A percentile compares a stretch with the other conserved stretches of the same genome.
phyloP scores from a whole-genome alignment of 345 rosid genomes.

The Adansonia digitata region DNA sequence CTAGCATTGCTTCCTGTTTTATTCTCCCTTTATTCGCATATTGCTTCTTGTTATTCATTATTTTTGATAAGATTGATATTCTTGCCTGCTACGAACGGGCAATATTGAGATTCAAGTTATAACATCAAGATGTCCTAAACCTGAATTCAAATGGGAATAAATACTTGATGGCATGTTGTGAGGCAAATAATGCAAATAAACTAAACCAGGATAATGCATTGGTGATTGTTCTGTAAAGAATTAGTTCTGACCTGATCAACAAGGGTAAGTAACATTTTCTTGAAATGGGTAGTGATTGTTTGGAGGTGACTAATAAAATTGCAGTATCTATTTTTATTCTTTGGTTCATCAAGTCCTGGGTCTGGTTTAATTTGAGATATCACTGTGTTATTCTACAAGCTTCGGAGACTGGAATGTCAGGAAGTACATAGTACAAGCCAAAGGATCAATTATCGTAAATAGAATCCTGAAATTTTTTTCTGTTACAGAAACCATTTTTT shows the following conservation, averaged over 20 bases:
- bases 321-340: background rate
- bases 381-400: background rate
- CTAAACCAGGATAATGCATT: background rate
- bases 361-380: background rate
- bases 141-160: background rate
- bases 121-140: background rate
- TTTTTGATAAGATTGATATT: background rate
- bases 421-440: no score
- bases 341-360: background rate
- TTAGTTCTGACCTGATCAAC: background rate
- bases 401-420: background rate
- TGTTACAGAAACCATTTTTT: background rate
- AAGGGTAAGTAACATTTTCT: background rate
- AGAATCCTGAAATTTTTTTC: background rate
- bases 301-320: background rate
- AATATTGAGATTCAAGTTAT: background rate
- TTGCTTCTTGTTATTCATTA: background rate
- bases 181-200: background rate
- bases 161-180: background rate
- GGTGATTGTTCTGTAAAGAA: background rate
- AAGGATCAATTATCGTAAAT: no score
- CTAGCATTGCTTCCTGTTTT: background rate
- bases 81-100: background rate
- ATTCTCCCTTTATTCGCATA: background rate
- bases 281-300: background rate